Percentiles rank a stretch among this genome's conserved stretches.
Conservation (phyloP, 2,329 filamentous ascomycete genomes). For the Neopestalotiopsis sp. region DNA sequence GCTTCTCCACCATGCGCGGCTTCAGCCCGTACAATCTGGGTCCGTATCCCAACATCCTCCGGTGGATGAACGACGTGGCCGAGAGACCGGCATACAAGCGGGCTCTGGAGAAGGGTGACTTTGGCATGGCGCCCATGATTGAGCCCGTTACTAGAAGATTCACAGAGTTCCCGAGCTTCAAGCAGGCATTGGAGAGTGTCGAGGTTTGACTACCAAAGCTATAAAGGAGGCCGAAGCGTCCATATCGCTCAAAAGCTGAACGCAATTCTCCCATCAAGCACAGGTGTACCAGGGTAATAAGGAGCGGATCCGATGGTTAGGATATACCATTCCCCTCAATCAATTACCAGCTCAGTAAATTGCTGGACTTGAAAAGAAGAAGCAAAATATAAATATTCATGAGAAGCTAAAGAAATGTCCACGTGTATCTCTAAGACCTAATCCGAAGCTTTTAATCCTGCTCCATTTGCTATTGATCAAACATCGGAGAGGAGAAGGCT, state of each 20-base stretch:
- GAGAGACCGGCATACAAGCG: slow-evolving; percentile 16
- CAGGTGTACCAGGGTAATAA: no score
- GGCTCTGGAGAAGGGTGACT: slow-evolving; percentile 18
- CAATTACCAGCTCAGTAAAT: no score
- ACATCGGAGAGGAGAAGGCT: no score
- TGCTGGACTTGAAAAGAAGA: no score
- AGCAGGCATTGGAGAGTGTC: slow-evolving; percentile 10
- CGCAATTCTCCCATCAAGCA: background rate
- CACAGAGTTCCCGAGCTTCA: slow-evolving; percentile 17
- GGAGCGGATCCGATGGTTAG: no score
- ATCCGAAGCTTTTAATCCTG: no score
- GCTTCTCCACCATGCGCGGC: slow-evolving; percentile 17
- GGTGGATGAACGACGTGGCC: slow-evolving; percentile 17
- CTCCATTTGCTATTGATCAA: no score
- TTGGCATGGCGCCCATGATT: slow-evolving; percentile 19
- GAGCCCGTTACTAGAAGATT: slow-evolving; percentile 14
- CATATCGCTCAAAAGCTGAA: background rate
- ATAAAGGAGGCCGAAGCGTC: background rate
- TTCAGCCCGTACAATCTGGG: slow-evolving; percentile 13
- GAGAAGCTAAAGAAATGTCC: no score
- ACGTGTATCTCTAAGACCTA: no score
- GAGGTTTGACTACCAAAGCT: background rate
- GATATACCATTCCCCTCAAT: no score
- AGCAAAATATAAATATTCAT: no score
- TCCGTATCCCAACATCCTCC: slow-evolving; percentile 18